Evolutionary conservation across 768 basidiomycete species (phyloP).

Genomic region (Suillus occidentalis): DNA sequence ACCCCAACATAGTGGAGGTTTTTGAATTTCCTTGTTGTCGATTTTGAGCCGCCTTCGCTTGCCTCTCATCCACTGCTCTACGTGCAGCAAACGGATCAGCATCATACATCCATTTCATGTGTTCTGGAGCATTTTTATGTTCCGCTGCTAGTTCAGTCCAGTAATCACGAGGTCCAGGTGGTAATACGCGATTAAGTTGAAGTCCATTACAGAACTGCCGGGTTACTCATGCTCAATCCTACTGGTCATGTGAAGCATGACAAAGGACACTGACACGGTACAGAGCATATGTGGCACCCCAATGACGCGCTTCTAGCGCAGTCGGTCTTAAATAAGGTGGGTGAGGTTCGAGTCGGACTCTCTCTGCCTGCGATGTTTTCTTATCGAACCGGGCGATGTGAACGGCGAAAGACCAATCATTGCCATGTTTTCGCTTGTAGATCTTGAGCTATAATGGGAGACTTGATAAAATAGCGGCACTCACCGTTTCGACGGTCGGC

Average conservation of each 20-base stretch:
- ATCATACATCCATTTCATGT: slow-evolving; percentile 85
- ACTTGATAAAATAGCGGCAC: slow-evolving; percentile 12
- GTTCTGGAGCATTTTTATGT: slow-evolving; percentile 65
- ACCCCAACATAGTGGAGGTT: slow-evolving; percentile 12
- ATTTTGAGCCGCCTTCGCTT: slow-evolving; percentile 54
- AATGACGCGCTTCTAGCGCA: slow-evolving; percentile 85
- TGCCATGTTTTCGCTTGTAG: slow-evolving; percentile 44
- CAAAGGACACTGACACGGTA: slow-evolving; percentile 67
- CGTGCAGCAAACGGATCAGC: slow-evolving; percentile 81
- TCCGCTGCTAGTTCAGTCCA: slow-evolving; percentile 77
- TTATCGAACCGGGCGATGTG: slow-evolving; percentile 67
- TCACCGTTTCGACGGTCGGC: slow-evolving; percentile 74
- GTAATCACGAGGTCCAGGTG: slow-evolving; percentile 83
- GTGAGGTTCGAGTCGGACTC: slow-evolving; percentile 70
- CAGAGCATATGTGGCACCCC: slow-evolving; percentile 85
- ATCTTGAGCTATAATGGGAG: slow-evolving; percentile 9
- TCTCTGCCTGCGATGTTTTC: slow-evolving; percentile 68
- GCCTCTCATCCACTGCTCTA: slow-evolving; percentile 64
- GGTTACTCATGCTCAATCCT: slow-evolving; percentile 25
- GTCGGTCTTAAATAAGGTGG: slow-evolving; percentile 66
- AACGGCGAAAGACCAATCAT: slow-evolving; percentile 66
- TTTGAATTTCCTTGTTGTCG: slow-evolving; percentile 33
- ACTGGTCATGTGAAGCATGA: neutral
- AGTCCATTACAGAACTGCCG: slow-evolving; percentile 72
- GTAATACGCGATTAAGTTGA: slow-evolving; percentile 73